Conservation (phyloP, 106 monocot species). For the Phalaenopsis equestris region DNA sequence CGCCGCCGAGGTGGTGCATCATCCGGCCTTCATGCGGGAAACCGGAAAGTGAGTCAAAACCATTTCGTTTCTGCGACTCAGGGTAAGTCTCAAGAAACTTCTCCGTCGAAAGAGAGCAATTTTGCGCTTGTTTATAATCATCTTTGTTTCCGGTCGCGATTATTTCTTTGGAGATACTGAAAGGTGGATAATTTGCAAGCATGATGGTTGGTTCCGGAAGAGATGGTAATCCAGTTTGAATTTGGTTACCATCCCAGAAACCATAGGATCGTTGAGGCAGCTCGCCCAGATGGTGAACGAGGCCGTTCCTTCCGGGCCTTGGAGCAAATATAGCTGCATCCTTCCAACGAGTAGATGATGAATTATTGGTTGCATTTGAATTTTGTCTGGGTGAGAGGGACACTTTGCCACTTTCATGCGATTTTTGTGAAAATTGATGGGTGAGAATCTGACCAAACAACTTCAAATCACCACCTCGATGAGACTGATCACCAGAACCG, state of each 20-base stretch:
- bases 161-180: constrained; percentile 25
- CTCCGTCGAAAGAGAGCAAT: constrained; percentile 17
- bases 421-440: constrained; percentile 32
- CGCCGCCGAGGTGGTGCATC: not conserved
- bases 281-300: constrained; percentile 14
- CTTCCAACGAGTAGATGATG: not conserved
- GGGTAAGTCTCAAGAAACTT: constrained; percentile 13
- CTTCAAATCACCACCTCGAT: constrained; percentile 62
- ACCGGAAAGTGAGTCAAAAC: constrained; percentile 23
- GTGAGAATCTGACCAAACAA: constrained; percentile 80
- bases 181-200: constrained; percentile 45
- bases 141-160: constrained; percentile 2
- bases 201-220: constrained; percentile 40
- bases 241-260: constrained; percentile 43
- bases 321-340: constrained; percentile 7
- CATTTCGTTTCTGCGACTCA: constrained; percentile 30
- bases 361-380: constrained; percentile 8
- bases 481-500: constrained; percentile 23
- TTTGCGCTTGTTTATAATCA: constrained; percentile 21
- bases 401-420: constrained; percentile 12
- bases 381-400: constrained; percentile 20
- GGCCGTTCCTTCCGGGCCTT: constrained; percentile 6
- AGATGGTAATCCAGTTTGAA: constrained; percentile 45
- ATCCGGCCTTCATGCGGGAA: constrained; percentile 41
- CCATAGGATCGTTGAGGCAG: constrained; percentile 38